These are phyloP conservation scores for Meira miltonrushii DNA, from an alignment of 1,284 basidiomycete genomes.

Conservation along the genomic window DNA sequence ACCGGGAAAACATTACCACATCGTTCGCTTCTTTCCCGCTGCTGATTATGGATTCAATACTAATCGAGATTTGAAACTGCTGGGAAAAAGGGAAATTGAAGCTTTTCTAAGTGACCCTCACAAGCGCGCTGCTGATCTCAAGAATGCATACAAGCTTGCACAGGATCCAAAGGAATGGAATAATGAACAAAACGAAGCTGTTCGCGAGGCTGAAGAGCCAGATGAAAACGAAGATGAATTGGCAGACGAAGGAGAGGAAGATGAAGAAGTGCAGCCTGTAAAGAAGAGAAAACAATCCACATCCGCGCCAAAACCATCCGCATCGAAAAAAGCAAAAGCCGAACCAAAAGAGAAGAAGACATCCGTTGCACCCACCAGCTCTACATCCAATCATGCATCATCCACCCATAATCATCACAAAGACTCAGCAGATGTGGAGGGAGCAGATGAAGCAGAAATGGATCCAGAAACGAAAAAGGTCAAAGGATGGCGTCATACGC, in stretches of 20 bases:
- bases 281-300: constrained; percentile 2
- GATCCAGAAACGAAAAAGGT: constrained; percentile 11
- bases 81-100: constrained; percentile 10
- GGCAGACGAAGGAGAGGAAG: constrained; percentile 13
- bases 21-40: constrained; percentile 14
- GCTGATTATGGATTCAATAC: constrained; percentile 13
- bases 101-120: constrained; percentile 24
- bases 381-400: not conserved
- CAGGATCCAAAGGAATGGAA: constrained; percentile 20
- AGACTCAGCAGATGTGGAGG: constrained; percentile 1
- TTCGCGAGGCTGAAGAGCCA: constrained; percentile 9
- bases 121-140: constrained; percentile 21
- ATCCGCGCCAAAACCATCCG: not conserved
- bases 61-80: not conserved
- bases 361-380: no score
- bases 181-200: constrained; percentile 17
- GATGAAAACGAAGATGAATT: constrained; percentile 6
- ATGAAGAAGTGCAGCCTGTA: constrained; percentile 1
- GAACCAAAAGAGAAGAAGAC: not conserved
- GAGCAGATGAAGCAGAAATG: constrained; percentile 7
- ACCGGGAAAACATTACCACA: constrained; percentile 1
- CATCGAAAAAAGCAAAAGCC: not conserved
- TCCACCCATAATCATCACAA: not conserved
- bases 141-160: constrained; percentile 21
- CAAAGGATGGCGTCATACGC: constrained; percentile 9